Evolutionary conservation across 805 yeast genomes (phyloP).

Genomic region (Blastobotrys robertii): DNA sequence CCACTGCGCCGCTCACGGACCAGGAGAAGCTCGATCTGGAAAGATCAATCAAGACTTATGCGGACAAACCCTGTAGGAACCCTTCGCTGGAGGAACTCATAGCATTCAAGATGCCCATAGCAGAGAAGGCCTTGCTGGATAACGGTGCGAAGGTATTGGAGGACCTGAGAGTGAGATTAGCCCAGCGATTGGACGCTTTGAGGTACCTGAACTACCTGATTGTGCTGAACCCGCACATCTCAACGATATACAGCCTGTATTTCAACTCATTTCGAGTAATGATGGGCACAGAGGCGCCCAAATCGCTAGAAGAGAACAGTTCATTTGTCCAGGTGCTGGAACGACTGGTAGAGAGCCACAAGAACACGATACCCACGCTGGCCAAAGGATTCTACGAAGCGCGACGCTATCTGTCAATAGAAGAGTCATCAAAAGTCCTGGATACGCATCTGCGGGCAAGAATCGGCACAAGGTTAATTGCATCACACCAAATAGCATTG

Average conservation of each 20-base stretch:
- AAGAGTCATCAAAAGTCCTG: constrained; percentile 50
- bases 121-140: constrained; percentile 18
- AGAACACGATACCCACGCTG: constrained; percentile 72
- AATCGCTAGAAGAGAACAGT: constrained; percentile 44
- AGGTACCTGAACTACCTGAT: constrained; percentile 74
- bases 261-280: constrained; percentile 54
- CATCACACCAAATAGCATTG: constrained; percentile 73
- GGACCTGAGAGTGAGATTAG: constrained; percentile 32
- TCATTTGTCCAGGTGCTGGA: constrained; percentile 44
- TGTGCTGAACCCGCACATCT: constrained; percentile 77
- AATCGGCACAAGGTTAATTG: constrained; percentile 75
- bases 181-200: constrained; percentile 61
- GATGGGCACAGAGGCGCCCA: constrained; percentile 34
- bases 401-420: constrained; percentile 34
- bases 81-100: constrained; percentile 5
- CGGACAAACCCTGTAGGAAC: constrained; percentile 4
- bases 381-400: constrained; percentile 79
- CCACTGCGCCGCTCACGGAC: not conserved
- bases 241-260: constrained; percentile 66
- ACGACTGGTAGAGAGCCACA: constrained; percentile 61
- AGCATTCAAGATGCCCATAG: constrained; percentile 6
- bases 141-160: constrained; percentile 23
- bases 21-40: constrained; percentile 6
- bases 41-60: constrained; percentile 6
- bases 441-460: constrained; percentile 74